Base-by-base conservation (phyloP, 176 grass and related monocot species). In the Rhipidocladum racemiflorum region DNA sequence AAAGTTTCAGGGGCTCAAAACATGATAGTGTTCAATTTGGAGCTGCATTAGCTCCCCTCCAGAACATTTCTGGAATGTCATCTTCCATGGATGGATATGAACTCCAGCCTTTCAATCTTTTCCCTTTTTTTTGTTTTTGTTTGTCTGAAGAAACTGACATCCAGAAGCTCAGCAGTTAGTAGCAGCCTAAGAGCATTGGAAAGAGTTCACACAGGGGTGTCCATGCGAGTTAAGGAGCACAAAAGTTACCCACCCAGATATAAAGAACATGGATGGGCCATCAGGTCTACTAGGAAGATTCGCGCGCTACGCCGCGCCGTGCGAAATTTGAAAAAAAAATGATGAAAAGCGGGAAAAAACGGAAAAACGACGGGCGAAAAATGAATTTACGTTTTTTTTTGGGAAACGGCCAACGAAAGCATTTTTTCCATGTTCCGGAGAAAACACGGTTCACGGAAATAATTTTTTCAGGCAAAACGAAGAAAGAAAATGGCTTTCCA, bases 191-290 rank as follows among this genome's bases (percentile, higher is more conserved):
- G 54, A 23, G 54, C 8, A 56, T 56, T 24, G 21, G 10, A 56
- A 56, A 56, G 7, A 21, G 53, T 53, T 53, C 50, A 8, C 50
- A 21, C 18, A 53, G 18, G 50, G 50, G 18, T 15, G 11, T 17
- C 44, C 45, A 24, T 23, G 46, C 23, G 68, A 39, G 14, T 54
- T 27, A 34, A 39, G 14, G 13, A 25, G 7, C 62, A 12, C 30
- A 25, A 67, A 79, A 66, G 61, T 53, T 39, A 53, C 76, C 50
- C 29, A 21, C 0, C 39, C 39, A 15, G 6, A 23, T 23, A 20
- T 9, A 75, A 75, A 17, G 34, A 75, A 78, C 43, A 78, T 34
- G 12, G 32, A 40, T 30, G 78, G 63, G 34, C 62, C 61, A 53
- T 59, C n/a, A 27, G 32, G n/a, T n/a, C n/a, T n/a, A n/a, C n/a